A percentile compares a stretch with the other conserved stretches of the same genome.
phyloP scores from a whole-genome alignment of 73 alveolate genomes.

The Paramecium biaurelia region DNA sequence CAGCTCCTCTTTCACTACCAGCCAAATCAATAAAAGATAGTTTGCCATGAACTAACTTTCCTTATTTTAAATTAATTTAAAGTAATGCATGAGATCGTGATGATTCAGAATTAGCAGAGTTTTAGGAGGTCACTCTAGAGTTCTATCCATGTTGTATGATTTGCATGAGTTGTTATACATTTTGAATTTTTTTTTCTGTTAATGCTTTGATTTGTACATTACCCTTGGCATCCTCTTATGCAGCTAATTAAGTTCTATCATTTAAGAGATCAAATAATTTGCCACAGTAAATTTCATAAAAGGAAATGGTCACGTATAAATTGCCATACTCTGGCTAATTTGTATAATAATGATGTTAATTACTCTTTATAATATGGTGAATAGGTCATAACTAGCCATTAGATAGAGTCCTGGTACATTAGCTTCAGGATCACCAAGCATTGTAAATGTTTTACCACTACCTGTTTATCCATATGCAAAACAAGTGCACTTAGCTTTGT shows the following conservation, averaged over 20 bases:
- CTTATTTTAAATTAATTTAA: slow-evolving; percentile 88
- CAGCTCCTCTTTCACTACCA: slow-evolving; percentile 99
- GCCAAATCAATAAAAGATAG: slow-evolving; percentile 98
- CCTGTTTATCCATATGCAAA: slow-evolving; percentile 97
- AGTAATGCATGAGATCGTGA: slow-evolving; percentile 67
- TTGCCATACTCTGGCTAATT: slow-evolving; percentile 68
- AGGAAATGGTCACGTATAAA: slow-evolving; percentile 87
- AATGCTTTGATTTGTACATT: slow-evolving; percentile 97
- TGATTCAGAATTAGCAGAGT: slow-evolving; percentile 52
- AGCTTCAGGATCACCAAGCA: slow-evolving; percentile 91
- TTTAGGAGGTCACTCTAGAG: slow-evolving; percentile 60
- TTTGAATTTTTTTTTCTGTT: slow-evolving; percentile 77
- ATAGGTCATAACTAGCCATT: slow-evolving; percentile 96
- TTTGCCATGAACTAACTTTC: slow-evolving; percentile 89
- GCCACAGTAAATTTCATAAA: slow-evolving; percentile 99
- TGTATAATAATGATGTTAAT: background rate
- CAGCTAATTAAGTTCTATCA: slow-evolving; percentile 87
- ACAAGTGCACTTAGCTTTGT: slow-evolving; percentile 90
- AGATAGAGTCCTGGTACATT: slow-evolving; percentile 97
- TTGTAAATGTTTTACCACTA: slow-evolving; percentile 99
- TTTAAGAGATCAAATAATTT: slow-evolving; percentile 98
- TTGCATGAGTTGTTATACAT: slow-evolving; percentile 77
- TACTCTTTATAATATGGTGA: slow-evolving; percentile 78
- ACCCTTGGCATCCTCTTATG: slow-evolving; percentile 98
- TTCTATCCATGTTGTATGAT: slow-evolving; percentile 79